These are phyloP conservation scores for Picea engelmannii DNA, from an alignment of 83 land plant species.

Conservation along the genomic window DNA sequence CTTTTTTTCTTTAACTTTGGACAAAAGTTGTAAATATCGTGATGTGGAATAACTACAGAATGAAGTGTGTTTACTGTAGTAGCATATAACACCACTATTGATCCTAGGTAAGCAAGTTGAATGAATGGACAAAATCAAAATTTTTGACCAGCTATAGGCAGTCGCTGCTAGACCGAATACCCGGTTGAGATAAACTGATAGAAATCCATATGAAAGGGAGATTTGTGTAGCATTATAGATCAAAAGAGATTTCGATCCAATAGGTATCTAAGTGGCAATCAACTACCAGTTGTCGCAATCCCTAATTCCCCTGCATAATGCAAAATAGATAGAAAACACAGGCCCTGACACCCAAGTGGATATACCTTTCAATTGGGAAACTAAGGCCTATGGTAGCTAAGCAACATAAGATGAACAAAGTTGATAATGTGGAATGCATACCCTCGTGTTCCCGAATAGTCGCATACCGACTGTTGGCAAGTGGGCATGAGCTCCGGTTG, in stretches of 20 bases:
- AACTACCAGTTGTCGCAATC: too few species aligned
- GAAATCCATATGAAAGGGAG: not conserved
- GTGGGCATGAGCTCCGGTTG: conserved; percentile 97
- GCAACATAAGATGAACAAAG: too few species aligned
- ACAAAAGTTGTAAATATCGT: too few species aligned
- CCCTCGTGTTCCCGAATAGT: conserved; percentile 95
- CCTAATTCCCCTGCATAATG: too few species aligned
- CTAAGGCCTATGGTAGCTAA: too few species aligned
- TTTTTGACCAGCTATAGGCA: not conserved
- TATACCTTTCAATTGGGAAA: too few species aligned
- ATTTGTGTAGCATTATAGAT: not conserved
- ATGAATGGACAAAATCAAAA: not conserved
- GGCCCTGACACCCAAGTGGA: too few species aligned
- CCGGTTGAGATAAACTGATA: not conserved
- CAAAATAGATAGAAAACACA: too few species aligned
- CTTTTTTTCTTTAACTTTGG: too few species aligned
- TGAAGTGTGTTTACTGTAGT: not conserved
- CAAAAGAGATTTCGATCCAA: not conserved
- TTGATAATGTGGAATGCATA: conserved; percentile 12
- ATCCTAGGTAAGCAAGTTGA: not conserved
- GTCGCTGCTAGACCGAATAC: not conserved
- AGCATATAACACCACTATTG: not conserved
- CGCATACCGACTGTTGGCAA: conserved; percentile 97
- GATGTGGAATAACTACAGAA: too few species aligned
- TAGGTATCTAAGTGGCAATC: too few species aligned